Evolutionary conservation across 768 basidiomycete species (phyloP), one percentile per base, ranked within the genome.

Genomic region (Boletus vermiculosoides): DNA sequence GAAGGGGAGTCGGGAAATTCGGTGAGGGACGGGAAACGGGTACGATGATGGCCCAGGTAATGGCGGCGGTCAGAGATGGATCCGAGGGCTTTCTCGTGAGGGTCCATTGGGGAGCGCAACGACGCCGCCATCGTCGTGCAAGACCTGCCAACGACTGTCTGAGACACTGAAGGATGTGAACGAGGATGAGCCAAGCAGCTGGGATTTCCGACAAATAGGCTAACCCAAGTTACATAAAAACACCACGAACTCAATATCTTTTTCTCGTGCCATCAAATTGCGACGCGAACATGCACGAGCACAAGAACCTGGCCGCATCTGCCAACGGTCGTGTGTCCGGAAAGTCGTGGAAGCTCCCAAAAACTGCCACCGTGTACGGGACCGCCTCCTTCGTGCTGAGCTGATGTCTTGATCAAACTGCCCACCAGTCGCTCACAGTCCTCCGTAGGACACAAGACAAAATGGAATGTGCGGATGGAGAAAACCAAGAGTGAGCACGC

Each of bases 391-490:
- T 44, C 36, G 45, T 30, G 23, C 47, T 37, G 30, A 45, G 12
- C 15, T 48, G 50, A 53, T 18, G 39, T 57, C 44, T 36, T 62
- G 46, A 59, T 48, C 45, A 55, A 10, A 23, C 23, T 3, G 28
- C 39, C 34, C 4, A 39, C 30, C 68, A 91, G 90, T 39, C 87
- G 89, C 31, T 83, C 90, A 5, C 82, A 88, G 67, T 77, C 88
- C 13, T 83, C 83, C 39, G 71, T 76, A 12, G 87, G 83, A 55
- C 77, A 87, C 52, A 90, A 85, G 71, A 80, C 86, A 3, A 86
- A 79, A 70, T 92, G 87, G 84, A 78, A 83, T 53, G 80, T 82
- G 34, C 79, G 91, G 37, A 89, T 90, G 81, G 77, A 82, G 57
- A 83, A 84, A 66, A 83, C 83, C 25, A 82, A 82, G 67, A 83